Base-by-base conservation (phyloP, 345 rosid genomes). In the Dovyalis caffra region DNA sequence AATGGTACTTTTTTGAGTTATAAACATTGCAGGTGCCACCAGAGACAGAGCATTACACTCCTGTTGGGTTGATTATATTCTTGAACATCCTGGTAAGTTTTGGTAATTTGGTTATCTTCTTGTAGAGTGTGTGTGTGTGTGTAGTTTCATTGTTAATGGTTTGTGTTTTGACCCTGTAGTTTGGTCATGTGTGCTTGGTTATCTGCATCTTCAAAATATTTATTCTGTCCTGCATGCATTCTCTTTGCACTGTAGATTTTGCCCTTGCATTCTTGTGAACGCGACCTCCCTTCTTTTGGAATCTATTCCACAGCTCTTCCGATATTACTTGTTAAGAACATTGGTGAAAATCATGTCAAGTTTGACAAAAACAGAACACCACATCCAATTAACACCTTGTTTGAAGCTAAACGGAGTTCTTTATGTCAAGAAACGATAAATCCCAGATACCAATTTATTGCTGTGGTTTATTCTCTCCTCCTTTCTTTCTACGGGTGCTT, bases 21-120 rank as follows among this genome's bases (percentile, higher is more conserved):
- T 78, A 77, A 77, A 74, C 53, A 68, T 34, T 85, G 87, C 88
- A 87, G 90, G 85, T 81, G 40, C 26, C 32, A 12, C 43, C 15
- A 1, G 6, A 45, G 75, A 10, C 4, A 18, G 49, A 74, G 67
- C 70, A 16, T 37, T n/a, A 45, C 35, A 7, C 72, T 47, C 68
- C 72, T 51, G 25, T 35, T 23, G 66, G 72, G 33, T n/a, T 45
- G 57, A 45, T 49, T 33, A 15, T 49, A 23, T 33, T 65, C 45
- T 16, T 25, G 15, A 57, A 4, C 20, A 2, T 9, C 16, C 68
- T 14, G 72, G 79, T 66, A 61, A 80, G 78, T 58, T 47, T 60
- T 26, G 53, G 34, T 43, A 71, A 10, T 29, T 18, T 40, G 16
- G 47, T 0, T 40, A 40, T 40, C 16, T 40, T 40, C 2, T 9